Evolutionary conservation across 2,329 filamentous ascomycete genomes (phyloP).

Genomic region (Talaromyces islandicus): DNA sequence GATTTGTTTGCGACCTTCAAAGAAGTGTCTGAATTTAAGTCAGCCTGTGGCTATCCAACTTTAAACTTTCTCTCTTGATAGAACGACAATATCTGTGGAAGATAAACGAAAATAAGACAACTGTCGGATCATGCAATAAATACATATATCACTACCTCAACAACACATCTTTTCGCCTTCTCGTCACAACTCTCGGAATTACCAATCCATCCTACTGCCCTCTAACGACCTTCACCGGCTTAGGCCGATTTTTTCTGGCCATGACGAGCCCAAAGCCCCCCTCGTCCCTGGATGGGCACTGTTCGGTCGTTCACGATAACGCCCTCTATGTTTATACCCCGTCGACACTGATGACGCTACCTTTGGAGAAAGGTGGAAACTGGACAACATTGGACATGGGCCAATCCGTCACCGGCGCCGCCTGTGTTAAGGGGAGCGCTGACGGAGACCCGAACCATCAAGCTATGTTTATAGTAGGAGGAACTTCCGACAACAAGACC

Average conservation of each 20-base stretch:
- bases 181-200: background rate
- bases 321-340: constrained; percentile 79
- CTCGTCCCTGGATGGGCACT: constrained; percentile 67
- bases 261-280: constrained; percentile 71
- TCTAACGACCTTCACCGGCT: background rate
- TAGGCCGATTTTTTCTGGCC: background rate
- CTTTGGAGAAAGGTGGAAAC: constrained; percentile 60
- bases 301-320: constrained; percentile 73
- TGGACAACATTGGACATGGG: constrained; percentile 66
- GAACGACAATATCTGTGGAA: background rate
- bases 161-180: background rate
- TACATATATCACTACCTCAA: background rate
- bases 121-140: constrained; percentile 8
- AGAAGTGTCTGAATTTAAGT: background rate
- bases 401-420: constrained; percentile 64
- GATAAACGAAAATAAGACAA: background rate
- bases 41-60: too few species aligned
- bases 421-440: constrained; percentile 67
- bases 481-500: constrained; percentile 49
- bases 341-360: constrained; percentile 67
- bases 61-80: background rate
- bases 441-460: constrained; percentile 51
- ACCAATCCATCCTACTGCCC: background rate
- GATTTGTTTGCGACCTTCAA: background rate
- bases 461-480: constrained; percentile 76